phyloP scores from a whole-genome alignment of 1,284 basidiomycete species.

The Ceratobasidium sp. region DNA sequence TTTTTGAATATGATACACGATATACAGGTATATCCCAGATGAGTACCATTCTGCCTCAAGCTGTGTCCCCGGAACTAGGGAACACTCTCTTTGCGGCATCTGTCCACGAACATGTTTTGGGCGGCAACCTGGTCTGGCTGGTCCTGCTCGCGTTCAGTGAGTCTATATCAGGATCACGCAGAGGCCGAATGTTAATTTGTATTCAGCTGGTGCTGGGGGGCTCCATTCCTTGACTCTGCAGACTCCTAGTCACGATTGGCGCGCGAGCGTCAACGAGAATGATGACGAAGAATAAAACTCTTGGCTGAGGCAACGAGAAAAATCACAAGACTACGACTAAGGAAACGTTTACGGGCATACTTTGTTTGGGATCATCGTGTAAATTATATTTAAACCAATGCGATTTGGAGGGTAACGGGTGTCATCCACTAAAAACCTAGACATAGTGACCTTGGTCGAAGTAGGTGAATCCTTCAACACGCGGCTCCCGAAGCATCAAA shows the following conservation, averaged over 20 bases:
- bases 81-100: slow-evolving; percentile 44
- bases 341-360: background rate
- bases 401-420: background rate
- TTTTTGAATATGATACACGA: background rate
- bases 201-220: background rate
- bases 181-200: too few species aligned
- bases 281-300: slow-evolving; percentile 5
- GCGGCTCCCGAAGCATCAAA: too few species aligned
- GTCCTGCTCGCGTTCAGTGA: slow-evolving; percentile 39
- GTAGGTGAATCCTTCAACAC: too few species aligned
- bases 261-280: background rate
- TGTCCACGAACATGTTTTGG: slow-evolving; percentile 39
- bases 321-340: background rate
- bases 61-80: slow-evolving; percentile 42
- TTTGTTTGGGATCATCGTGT: background rate
- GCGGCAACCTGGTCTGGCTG: slow-evolving; percentile 43
- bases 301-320: background rate
- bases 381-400: slow-evolving; percentile 19
- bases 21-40: slow-evolving; percentile 41
- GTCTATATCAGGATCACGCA: background rate
- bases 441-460: too few species aligned
- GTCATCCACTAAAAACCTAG: background rate
- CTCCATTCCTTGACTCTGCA: slow-evolving; percentile 5
- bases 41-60: slow-evolving; percentile 41
- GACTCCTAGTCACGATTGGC: slow-evolving; percentile 12